Percentiles rank a stretch among this genome's conserved stretches.
These are phyloP conservation scores for Dactylellina cionopaga DNA, from an alignment of 2,329 filamentous ascomycete species.

Conservation along the genomic window DNA sequence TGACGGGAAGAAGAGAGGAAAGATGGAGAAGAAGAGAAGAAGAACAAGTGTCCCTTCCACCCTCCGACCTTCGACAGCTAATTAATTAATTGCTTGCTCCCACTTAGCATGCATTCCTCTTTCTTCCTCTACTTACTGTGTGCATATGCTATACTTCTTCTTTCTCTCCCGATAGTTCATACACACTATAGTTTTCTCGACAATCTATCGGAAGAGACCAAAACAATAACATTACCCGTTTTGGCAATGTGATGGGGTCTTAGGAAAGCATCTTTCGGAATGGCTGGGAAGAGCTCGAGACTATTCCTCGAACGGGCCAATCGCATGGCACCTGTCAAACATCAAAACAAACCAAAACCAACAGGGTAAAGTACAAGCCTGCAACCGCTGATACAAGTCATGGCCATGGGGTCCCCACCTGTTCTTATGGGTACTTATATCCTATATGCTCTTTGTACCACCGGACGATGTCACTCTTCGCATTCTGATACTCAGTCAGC, in stretches of 20 bases:
- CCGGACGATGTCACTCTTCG: slow-evolving; percentile 24
- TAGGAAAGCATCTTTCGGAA: too few species aligned
- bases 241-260: slow-evolving; percentile 52
- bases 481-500: slow-evolving; percentile 16
- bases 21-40: slow-evolving; percentile 14
- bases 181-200: too few species aligned
- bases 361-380: neutral
- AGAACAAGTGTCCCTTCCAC: slow-evolving; percentile 20
- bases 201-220: slow-evolving; percentile 21
- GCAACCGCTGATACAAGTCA: slow-evolving; percentile 17
- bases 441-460: slow-evolving; percentile 4
- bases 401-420: neutral
- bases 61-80: slow-evolving; percentile 10
- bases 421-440: slow-evolving; percentile 6
- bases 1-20: neutral
- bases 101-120: too few species aligned
- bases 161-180: neutral
- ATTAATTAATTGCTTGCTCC: slow-evolving; percentile 7
- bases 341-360: slow-evolving; percentile 46
- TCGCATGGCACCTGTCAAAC: slow-evolving; percentile 24
- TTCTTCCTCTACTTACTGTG: too few species aligned
- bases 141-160: too few species aligned
- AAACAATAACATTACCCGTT: slow-evolving; percentile 53
- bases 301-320: slow-evolving; percentile 12
- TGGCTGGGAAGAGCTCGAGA: slow-evolving; percentile 29